Evolutionary conservation across 306 rosid species (phyloP).

Genomic region (Inga laurina): DNA sequence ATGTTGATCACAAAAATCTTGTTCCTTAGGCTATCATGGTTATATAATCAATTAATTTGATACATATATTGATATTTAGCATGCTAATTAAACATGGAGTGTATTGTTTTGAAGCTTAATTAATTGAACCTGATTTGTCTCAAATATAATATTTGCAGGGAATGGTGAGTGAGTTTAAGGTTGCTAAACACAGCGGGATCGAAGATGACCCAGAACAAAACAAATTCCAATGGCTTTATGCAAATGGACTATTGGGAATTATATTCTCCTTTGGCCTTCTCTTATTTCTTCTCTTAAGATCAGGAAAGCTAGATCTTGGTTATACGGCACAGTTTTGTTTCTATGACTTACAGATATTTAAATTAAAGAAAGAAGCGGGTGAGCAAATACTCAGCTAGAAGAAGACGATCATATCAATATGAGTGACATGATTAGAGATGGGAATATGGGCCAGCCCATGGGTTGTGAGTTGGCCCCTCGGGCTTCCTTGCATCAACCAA

Average conservation of each 20-base stretch:
- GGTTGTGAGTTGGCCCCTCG: too few species aligned
- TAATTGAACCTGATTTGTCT: constrained; percentile 22
- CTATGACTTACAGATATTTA: not conserved
- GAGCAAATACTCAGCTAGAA: too few species aligned
- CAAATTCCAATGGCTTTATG: constrained; percentile 65
- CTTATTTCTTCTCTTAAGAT: constrained; percentile 67
- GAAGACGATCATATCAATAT: not conserved
- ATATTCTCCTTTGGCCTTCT: constrained; percentile 81
- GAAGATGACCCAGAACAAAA: constrained; percentile 43
- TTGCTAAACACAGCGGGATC: constrained; percentile 41
- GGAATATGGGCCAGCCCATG: too few species aligned
- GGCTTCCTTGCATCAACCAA: too few species aligned
- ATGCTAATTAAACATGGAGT: too few species aligned
- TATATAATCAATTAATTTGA: not conserved
- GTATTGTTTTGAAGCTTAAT: not conserved
- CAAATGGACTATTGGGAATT: constrained; percentile 72
- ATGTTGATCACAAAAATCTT: constrained; percentile 80
- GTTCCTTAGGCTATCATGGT: constrained; percentile 89
- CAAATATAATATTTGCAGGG: constrained; percentile 46
- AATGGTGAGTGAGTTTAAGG: constrained; percentile 62
- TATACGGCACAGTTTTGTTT: constrained; percentile 71
- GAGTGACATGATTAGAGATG: too few species aligned
- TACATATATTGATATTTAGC: too few species aligned
- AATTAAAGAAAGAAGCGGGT: too few species aligned
- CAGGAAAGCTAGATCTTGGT: constrained; percentile 89